Base-by-base conservation (phyloP, 1,139 yeast genomes). In the Yarrowia galli region DNA sequence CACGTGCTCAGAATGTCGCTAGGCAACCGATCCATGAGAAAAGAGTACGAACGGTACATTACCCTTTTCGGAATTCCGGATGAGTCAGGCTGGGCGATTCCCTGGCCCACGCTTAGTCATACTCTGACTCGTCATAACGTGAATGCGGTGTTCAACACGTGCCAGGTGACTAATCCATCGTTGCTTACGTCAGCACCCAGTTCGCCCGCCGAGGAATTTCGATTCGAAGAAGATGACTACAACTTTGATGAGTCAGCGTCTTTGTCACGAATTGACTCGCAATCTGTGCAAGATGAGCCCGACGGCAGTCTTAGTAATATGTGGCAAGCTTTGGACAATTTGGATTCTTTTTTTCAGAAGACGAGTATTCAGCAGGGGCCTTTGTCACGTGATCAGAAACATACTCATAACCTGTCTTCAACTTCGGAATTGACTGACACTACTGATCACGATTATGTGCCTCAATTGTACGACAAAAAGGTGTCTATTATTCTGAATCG, bases 51-150 rank as follows among this genome's bases (percentile, higher is more conserved):
- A 72, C 87, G 86, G 72, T 89, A 96, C 1, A 95, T 96, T 0
- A 92, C 98, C 0, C 80, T 95, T 68, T 96, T 92, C 81, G 99
- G 99, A 18, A 88, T 93, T 25, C 99, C 99, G 0, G 97, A 92
- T 70, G 97, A 91, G n/a, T 88, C 89, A 75, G 99, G 99, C 0
- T 96, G 99, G 99, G 89, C 98, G 0, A 88, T 96, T 64, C 97
- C 98, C 1, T 89, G 91, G 95, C 97, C 98, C 0, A 91, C 93
- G 0, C 87, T 91, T 43, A 89, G 96, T 0, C 92, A 98, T 0
- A 89, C 96, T 0, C 85, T 89, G 15, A 91, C 98, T 0, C 82
- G 98, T 71, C 91, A 91, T 75, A 95, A 96, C 75, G 97, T 96
- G 1, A 98, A 95, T 77, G 93, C 98, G 0, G 99, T 95, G 2